Base-by-base conservation (phyloP, 202 grass and related monocot species). In the Brachypodium distachyon region DNA sequence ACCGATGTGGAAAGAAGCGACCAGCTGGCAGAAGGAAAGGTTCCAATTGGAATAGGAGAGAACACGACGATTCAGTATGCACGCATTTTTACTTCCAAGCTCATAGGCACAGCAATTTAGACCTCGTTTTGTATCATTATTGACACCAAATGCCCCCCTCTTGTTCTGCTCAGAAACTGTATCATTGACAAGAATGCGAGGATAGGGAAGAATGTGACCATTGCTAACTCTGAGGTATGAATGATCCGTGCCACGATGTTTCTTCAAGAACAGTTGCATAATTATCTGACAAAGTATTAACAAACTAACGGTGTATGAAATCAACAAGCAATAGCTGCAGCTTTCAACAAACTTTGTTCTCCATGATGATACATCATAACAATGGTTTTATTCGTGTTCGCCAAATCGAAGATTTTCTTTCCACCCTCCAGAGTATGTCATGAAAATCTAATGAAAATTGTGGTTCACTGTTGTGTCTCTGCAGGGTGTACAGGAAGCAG, bases 131-230 rank as follows among this genome's bases (percentile, higher is more conserved):
- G 19, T 27, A 14, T 73, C 34, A 37, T 44, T 87, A 19, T 67
- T 83, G 28, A 64, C 65, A 49, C 42, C 43, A 62, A 61, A 61
- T 25, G 42, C 40, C 2, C 74, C 36, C 14, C 22, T 34, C 73
- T 64, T 66, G 38, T 55, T 76, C 68, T 77, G 73, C 74, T 31
- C 72, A 97, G 90, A 63, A 90, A 90, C 27, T 97, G 93, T 46
- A 97, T 97, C 56, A 93, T 97, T 78, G 93, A 97, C 73, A 97
- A 97, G 82, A 93, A 97, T 68, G 93, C 90, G 18, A 93, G 87
- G 75, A 93, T 93, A 83, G 93, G 93, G 55, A 93, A 93, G 82
- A 93, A 93, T 47, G 93, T 93, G 42, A 80, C 56, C 1, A 90
- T 97, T 36, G 47, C 90, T 11, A 97, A 97, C 52, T 60, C 90